Evolutionary conservation across 192 early-diverging fungal species (phyloP), one percentile per base, ranked within the genome.

Genomic region (Entomortierella lignicola): DNA sequence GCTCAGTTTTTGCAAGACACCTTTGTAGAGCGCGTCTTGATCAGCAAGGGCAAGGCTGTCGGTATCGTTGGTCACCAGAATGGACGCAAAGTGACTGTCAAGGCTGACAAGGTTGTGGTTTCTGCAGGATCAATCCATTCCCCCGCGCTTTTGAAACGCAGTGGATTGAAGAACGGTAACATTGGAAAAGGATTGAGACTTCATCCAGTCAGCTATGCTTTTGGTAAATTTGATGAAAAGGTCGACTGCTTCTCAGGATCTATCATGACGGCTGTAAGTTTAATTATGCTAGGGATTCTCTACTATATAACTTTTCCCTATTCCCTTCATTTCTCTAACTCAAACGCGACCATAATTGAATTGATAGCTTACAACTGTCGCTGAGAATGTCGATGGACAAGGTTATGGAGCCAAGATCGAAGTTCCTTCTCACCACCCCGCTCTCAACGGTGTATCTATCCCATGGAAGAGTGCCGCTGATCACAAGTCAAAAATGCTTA

Each of bases 351-450:
- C 34, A 37, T 10, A 7, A 37, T 37, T 37, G 34, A 10, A 37
- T 54, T 54, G 4, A 51, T 39, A 82, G 80, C 23, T 82, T 23
- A 72, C 79, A 27, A 81, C 80, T 13, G 83, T 84, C 7, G 82
- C 72, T 2, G 89, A 90, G 39, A 87, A 93, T 56, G 63, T 84
- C 0, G 88, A 91, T 61, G 88, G 89, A 21, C 53, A 85, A 8
- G 82, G 87, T 27, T 92, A 92, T 58, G 92, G 94, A 27, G 83
- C 86, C 50, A 87, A 87, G 64, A 62, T 95, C 10, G 91, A 93
- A 44, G 85, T 89, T n/a, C 84, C 84, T 23, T 67, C 81, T 30
- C 66, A 85, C 53, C 91, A 89, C 71, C 89, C 91, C 1, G 85
- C 67, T 23, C 32, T 81, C 20, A 84, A 85, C 63, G 51, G 84